Evolutionary conservation across 73 alveolate genomes (phyloP).

Genomic region (Symbiodinium pilosum): DNA sequence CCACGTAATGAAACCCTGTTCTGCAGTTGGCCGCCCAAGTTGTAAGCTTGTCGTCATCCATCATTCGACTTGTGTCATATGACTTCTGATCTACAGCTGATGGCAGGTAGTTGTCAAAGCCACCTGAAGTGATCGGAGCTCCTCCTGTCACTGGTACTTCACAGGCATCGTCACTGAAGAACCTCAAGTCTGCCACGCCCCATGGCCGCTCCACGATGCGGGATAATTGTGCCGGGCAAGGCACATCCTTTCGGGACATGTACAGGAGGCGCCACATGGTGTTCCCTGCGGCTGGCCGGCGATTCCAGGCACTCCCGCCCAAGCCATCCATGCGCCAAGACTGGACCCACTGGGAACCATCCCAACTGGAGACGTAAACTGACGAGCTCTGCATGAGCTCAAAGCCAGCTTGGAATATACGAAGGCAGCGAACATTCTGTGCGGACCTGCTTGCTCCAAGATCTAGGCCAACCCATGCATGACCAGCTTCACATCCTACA

Average conservation of each 20-base stretch:
- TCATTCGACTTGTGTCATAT: conserved; percentile 21
- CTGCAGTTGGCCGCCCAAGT: conserved; percentile 94
- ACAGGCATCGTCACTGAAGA: conserved; percentile 69
- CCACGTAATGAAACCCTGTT: conserved; percentile 25
- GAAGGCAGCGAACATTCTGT: conserved; percentile 27
- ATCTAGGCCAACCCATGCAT: conserved; percentile 70
- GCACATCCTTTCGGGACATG: conserved; percentile 54
- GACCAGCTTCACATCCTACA: conserved; percentile 33
- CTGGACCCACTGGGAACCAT: conserved; percentile 26
- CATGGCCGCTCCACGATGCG: conserved; percentile 75
- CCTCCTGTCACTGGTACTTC: background rate
- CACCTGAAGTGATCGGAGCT: conserved; percentile 56
- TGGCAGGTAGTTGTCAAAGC: conserved; percentile 39
- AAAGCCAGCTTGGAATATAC: conserved; percentile 65
- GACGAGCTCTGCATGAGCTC: conserved; percentile 69
- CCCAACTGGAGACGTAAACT: conserved; percentile 54
- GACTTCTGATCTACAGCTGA: conserved; percentile 53
- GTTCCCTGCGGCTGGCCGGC: conserved; percentile 58
- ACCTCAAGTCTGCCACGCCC: conserved; percentile 58
- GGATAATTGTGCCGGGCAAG: conserved; percentile 29
- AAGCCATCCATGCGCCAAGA: conserved; percentile 76
- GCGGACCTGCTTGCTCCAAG: conserved; percentile 22
- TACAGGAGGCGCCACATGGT: conserved; percentile 74
- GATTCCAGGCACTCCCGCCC: conserved; percentile 82
- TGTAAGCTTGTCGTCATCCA: conserved; percentile 38